Base-by-base conservation (phyloP, 140 eudicot genomes). In the Flaveria floridana region DNA sequence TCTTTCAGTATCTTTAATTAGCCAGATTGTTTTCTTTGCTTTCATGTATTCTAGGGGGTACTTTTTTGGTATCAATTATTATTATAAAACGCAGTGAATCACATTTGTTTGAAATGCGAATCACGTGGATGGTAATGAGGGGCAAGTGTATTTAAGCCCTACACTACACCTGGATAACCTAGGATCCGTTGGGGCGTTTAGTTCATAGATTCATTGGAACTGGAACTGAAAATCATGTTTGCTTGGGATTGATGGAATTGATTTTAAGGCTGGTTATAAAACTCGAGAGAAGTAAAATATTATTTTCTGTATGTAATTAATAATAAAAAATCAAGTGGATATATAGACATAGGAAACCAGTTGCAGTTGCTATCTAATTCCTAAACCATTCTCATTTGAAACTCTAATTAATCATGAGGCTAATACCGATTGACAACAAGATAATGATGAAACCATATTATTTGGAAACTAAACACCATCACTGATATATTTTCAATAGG, bases 11-110 rank as follows among this genome's bases (percentile, higher is more conserved):
- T 69, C 23, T 46, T 48, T 39, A 57, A 20, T n/a, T 7, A 58
- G 57, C 39, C 59, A 51, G 58, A 23, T 73, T 51, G 19, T 51
- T 51, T 73, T 73, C 42, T 73, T 14, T 42, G 59, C 78, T 23
- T 21, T 41, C 21, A 21, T 73, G n/a, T 73, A 14, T 15, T 42
- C 25, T 15, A 51, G 26, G 65, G 46, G 19, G 65, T 71, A 12
- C n/a, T 71, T 16, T 71, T 71, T 4, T 51, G 19, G 65, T 71
- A 52, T 14, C 56, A 26, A 28, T 71, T 71, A 51, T 53, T 26
- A 26, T 23, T 70, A 20, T 25, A 14, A 51, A 15, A 7, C 55
- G 6, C 21, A 19, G 55, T 55, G 68, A 72, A 16, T 8, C 21
- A 53, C 37, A 55, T 34, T 55, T 12, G 55, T 57, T 3, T 59